These are phyloP conservation scores for Solanum chmielewskii DNA, from an alignment of 257 asterid genomes.

Conservation along the genomic window DNA sequence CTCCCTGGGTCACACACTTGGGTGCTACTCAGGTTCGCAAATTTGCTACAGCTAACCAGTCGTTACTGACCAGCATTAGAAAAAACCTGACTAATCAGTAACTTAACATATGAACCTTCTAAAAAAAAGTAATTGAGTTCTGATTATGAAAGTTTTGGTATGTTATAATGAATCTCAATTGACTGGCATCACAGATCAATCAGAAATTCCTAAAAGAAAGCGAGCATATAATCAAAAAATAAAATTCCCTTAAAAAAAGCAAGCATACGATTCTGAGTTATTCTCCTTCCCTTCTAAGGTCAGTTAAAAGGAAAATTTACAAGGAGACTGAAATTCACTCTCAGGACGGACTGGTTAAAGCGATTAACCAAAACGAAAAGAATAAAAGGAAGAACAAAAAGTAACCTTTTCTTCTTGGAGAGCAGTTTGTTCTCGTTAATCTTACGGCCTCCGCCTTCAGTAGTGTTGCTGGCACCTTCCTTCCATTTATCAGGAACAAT, in stretches of 20 bases:
- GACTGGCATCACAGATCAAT: neutral
- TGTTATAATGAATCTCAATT: neutral
- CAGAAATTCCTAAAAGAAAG: neutral
- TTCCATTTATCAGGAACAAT: slow-evolving; percentile 99
- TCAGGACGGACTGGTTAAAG: neutral
- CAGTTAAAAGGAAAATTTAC: neutral
- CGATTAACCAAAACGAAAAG: neutral
- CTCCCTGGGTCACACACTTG: neutral
- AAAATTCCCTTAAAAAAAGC: neutral
- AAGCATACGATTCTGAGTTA: neutral
- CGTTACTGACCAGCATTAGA: neutral
- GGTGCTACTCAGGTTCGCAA: neutral
- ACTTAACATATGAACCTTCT: neutral
- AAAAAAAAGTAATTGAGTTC: neutral
- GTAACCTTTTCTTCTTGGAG: slow-evolving; percentile 74
- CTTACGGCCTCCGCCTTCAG: slow-evolving; percentile 97
- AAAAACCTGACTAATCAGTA: neutral
- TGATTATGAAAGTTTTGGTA: neutral
- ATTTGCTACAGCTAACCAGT: neutral
- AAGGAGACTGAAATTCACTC: neutral
- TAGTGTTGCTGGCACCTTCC: slow-evolving; percentile 77
- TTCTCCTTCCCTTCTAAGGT: neutral
- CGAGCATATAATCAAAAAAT: neutral
- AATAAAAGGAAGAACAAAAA: neutral
- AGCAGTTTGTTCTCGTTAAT: slow-evolving; percentile 98